Evolutionary conservation across 495 filamentous ascomycete genomes (phyloP).

Genomic region (Apodospora peruviana): DNA sequence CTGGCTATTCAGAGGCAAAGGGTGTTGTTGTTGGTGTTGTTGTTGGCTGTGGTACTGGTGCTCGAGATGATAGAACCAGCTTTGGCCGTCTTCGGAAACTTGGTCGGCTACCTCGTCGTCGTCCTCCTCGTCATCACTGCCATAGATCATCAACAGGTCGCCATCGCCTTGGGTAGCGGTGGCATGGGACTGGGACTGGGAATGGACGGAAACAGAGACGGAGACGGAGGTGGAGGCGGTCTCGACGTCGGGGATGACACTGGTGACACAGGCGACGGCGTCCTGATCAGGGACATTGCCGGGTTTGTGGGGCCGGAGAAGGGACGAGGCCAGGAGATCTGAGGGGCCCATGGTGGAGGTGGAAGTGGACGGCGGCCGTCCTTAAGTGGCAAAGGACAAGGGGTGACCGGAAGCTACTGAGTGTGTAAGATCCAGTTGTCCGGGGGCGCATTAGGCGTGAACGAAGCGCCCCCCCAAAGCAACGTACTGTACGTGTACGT

Average conservation of each 20-base stretch:
- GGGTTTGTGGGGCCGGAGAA: neutral
- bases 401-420: too few species aligned
- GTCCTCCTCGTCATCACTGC: conserved; percentile 13
- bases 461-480: neutral
- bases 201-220: neutral
- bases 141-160: conserved; percentile 8
- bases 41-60: conserved; percentile 5
- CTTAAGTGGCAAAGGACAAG: too few species aligned
- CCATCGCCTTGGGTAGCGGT: conserved; percentile 1
- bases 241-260: neutral
- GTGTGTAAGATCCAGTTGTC: too few species aligned
- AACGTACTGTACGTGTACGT: too few species aligned
- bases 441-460: neutral
- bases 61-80: conserved; percentile 1
- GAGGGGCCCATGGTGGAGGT: neutral
- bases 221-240: neutral
- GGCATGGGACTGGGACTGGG: neutral
- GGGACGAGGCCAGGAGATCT: neutral
- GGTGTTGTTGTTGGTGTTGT: conserved; percentile 1
- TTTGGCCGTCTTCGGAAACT: conserved; percentile 14
- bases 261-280: neutral
- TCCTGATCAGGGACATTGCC: too few species aligned
- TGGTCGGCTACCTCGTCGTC: conserved; percentile 12
- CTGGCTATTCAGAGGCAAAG: neutral
- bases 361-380: neutral